A percentile compares a stretch with the other conserved stretches of the same genome.
phyloP scores from a whole-genome alignment of 768 basidiomycete genomes.

The Kondoa malvinella region DNA sequence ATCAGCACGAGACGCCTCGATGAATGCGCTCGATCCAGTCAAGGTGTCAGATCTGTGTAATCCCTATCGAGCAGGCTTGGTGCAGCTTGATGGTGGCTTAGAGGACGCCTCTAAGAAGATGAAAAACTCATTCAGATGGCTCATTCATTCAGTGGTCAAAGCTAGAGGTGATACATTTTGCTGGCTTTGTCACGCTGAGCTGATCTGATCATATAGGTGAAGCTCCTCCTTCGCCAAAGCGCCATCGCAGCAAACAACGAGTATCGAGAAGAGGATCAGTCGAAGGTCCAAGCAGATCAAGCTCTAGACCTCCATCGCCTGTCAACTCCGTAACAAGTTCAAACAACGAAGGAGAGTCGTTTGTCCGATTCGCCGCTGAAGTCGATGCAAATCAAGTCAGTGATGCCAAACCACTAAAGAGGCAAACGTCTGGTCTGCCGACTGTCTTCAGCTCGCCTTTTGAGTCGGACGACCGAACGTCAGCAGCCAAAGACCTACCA shows the following conservation, averaged over 20 bases:
- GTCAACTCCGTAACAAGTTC: not conserved
- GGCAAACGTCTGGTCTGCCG: not conserved
- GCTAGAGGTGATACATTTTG: constrained; percentile 27
- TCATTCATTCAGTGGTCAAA: constrained; percentile 50
- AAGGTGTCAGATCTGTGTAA: constrained; percentile 20
- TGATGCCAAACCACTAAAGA: not conserved
- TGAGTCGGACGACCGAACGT: not conserved
- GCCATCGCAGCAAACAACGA: not conserved
- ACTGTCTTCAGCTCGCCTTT: constrained; percentile 3
- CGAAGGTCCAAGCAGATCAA: not conserved
- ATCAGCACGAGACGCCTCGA: constrained; percentile 43
- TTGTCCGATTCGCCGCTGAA: not conserved
- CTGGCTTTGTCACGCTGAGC: too few relatives aligned
- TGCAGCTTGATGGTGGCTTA: constrained; percentile 30
- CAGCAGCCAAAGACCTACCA: not conserved
- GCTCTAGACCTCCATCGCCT: not conserved
- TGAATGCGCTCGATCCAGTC: constrained; percentile 27
- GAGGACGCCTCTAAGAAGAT: constrained; percentile 54
- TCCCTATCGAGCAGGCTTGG: constrained; percentile 25
- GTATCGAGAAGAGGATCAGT: not conserved
- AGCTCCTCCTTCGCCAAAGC: not conserved
- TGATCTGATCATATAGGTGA: not conserved
- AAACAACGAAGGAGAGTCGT: not conserved
- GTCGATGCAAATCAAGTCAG: not conserved
- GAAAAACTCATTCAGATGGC: constrained; percentile 52